These are phyloP conservation scores for Mallotus repandus DNA, from an alignment of 441 rosid genomes.

Conservation along the genomic window DNA sequence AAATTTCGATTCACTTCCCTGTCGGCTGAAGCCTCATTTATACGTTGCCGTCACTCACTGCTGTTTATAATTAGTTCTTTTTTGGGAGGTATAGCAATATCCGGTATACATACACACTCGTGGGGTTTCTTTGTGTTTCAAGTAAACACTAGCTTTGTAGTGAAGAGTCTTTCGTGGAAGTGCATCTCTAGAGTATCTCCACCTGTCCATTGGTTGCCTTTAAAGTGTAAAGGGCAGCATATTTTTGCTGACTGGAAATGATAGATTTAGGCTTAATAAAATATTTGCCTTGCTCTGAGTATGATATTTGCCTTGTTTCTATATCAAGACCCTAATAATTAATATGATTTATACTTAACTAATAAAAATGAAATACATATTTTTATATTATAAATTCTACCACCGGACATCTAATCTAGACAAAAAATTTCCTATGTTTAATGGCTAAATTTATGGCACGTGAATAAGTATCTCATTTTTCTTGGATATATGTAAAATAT, in stretches of 20 bases:
- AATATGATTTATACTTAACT: too few relatives aligned
- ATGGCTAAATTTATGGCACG: too few relatives aligned
- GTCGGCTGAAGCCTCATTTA: neutral
- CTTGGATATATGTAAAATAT: too few relatives aligned
- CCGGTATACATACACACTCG: neutral
- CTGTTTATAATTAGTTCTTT: neutral
- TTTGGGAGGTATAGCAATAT: neutral
- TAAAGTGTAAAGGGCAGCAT: constrained; percentile 26
- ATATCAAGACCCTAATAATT: too few relatives aligned
- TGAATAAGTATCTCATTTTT: too few relatives aligned
- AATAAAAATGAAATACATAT: too few relatives aligned
- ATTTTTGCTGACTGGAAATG: constrained; percentile 13
- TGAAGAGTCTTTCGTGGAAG: constrained; percentile 25
- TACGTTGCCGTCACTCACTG: neutral
- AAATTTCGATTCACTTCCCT: too few relatives aligned
- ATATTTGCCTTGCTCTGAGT: too few relatives aligned
- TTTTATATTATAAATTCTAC: too few relatives aligned
- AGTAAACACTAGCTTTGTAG: constrained; percentile 17
- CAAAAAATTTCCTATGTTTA: too few relatives aligned
- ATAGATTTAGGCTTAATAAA: neutral
- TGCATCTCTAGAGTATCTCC: constrained; percentile 13
- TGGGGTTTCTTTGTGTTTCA: constrained; percentile 23
- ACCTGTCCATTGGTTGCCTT: constrained; percentile 39
- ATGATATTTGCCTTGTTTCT: too few relatives aligned
- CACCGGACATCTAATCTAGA: too few relatives aligned